These are phyloP conservation scores for Paraconiothyrium brasiliense DNA, from an alignment of 2,329 filamentous ascomycete genomes.

Conservation along the genomic window DNA sequence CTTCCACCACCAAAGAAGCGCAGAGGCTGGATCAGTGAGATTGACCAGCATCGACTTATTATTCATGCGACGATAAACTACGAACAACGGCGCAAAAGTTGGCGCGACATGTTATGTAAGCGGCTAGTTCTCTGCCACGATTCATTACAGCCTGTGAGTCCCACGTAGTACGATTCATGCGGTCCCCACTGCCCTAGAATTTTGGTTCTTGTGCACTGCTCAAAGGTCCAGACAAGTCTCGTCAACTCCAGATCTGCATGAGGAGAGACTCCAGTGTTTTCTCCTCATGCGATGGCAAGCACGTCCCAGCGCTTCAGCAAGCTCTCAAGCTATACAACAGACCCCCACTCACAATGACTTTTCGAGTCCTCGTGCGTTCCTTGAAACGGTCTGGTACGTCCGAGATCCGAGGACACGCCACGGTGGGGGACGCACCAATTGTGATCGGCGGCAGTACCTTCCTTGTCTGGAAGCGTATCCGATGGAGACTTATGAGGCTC, in stretches of 20 bases:
- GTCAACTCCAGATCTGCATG: not conserved
- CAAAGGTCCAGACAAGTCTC: not conserved
- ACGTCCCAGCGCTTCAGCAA: not conserved
- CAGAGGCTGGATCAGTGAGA: no score
- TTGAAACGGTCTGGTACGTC: conserved; percentile 2
- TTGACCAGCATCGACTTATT: no score
- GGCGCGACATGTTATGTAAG: not conserved
- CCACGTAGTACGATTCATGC: not conserved
- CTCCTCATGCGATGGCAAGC: not conserved
- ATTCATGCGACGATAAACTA: no score
- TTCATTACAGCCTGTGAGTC: not conserved
- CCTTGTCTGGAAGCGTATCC: not conserved
- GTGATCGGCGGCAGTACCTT: not conserved
- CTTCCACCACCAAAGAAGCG: no score
- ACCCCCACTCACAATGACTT: not conserved
- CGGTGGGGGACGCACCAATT: conserved; percentile 3
- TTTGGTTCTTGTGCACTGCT: not conserved
- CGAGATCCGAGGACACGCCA: not conserved
- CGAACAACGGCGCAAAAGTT: no score
- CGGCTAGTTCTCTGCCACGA: not conserved
- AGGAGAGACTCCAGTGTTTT: not conserved
- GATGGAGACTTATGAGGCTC: not conserved
- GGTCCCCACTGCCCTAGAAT: not conserved
- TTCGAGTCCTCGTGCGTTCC: conserved; percentile 4
- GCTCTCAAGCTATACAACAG: not conserved